Percentiles rank a stretch among this genome's conserved stretches.
Evolutionary conservation across 2,329 filamentous ascomycete species (phyloP).

Genomic region (Lizonia empirigonia): DNA sequence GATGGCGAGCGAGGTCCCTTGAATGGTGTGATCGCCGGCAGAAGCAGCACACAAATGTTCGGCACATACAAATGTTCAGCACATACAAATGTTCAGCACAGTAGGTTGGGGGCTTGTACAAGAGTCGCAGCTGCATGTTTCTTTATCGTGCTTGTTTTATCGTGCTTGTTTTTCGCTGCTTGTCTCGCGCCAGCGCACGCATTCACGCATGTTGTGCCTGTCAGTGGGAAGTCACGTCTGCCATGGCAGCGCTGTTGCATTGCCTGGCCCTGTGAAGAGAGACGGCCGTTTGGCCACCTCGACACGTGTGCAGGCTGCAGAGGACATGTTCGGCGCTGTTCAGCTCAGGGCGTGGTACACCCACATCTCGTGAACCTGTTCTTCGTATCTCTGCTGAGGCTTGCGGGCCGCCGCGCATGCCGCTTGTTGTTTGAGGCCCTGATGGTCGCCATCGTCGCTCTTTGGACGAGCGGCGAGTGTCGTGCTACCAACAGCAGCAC

Average conservation of each 20-base stretch:
- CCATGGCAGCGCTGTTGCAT: conserved; percentile 9
- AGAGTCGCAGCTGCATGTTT: neutral
- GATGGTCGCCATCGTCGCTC: conserved; percentile 4
- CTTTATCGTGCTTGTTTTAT: conserved; percentile 10
- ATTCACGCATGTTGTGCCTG: conserved; percentile 2
- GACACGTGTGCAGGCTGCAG: conserved; percentile 22
- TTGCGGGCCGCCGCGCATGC: conserved; percentile 17
- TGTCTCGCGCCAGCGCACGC: conserved; percentile 8
- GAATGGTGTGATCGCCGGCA: conserved; percentile 12
- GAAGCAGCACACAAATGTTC: neutral
- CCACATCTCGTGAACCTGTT: neutral
- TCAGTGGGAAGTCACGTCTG: conserved; percentile 1
- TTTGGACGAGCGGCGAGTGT: neutral
- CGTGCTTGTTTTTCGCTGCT: conserved; percentile 3
- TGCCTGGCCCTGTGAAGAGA: conserved; percentile 7
- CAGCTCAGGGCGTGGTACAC: neutral
- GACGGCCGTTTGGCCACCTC: conserved; percentile 3
- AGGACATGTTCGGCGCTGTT: conserved; percentile 2
- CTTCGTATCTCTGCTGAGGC: conserved; percentile 6
- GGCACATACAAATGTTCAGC: no score
- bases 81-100: no score
- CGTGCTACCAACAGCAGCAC: neutral
- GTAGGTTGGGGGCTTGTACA: no score
- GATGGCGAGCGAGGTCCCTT: conserved; percentile 30
- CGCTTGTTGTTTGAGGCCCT: conserved; percentile 7